Conservation (phyloP, 2,329 filamentous ascomycete species). For the Berkeleyomyces basicola region DNA sequence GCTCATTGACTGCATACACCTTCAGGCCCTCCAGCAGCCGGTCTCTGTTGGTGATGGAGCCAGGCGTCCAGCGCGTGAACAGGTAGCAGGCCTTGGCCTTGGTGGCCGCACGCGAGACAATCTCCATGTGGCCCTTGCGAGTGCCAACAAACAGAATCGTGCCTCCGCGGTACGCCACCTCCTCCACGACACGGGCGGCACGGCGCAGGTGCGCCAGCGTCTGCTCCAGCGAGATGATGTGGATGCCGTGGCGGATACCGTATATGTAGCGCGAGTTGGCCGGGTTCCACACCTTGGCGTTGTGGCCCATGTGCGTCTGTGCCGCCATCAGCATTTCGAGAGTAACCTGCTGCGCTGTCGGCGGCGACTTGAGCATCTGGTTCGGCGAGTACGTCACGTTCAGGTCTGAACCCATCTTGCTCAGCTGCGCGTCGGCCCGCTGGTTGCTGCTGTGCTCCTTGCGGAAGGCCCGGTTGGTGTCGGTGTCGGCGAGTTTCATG, state of each 20-base stretch:
- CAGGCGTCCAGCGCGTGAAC: constrained; percentile 85
- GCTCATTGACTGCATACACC: constrained; percentile 60
- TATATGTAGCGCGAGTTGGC: constrained; percentile 88
- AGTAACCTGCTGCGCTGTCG: constrained; percentile 61
- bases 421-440: not conserved
- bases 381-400: constrained; percentile 46
- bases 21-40: constrained; percentile 59
- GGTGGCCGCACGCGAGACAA: constrained; percentile 66
- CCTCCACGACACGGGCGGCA: constrained; percentile 80
- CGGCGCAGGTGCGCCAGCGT: constrained; percentile 83
- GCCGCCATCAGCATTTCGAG: constrained; percentile 80
- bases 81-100: constrained; percentile 69
- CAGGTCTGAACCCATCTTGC: constrained; percentile 27
- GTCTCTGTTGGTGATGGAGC: constrained; percentile 81
- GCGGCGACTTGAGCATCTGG: constrained; percentile 54
- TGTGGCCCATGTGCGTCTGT: constrained; percentile 79
- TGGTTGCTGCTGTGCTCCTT: not conserved
- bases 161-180: constrained; percentile 67
- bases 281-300: constrained; percentile 85
- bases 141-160: constrained; percentile 85
- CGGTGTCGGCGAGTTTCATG: constrained; percentile 7
- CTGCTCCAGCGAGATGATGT: constrained; percentile 82
- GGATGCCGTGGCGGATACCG: constrained; percentile 71
- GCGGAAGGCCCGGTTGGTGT: constrained; percentile 6
- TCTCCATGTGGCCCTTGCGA: constrained; percentile 60